A percentile compares a stretch with the other conserved stretches of the same genome.
These are phyloP conservation scores for Andrographis paniculata DNA, from an alignment of 305 asterid genomes.

Conservation along the genomic window DNA sequence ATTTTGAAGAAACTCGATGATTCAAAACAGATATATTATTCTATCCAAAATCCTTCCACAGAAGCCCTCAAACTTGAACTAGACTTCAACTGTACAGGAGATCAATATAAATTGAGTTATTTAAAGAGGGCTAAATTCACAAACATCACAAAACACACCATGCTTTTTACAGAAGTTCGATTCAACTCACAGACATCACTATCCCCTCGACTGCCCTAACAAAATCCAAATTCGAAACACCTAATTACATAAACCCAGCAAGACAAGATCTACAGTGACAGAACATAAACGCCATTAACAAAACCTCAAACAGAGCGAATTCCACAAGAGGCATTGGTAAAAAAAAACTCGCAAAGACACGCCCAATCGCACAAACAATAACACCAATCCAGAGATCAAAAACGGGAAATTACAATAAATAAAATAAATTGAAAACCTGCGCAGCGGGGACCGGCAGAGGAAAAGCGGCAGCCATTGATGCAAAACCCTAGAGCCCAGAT, in stretches of 20 bases:
- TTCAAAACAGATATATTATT: no score
- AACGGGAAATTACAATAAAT: conserved; percentile 6
- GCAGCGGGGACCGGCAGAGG: conserved; percentile 88
- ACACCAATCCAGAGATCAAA: background rate
- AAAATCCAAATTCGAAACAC: background rate
- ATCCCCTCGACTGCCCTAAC: conserved; percentile 1
- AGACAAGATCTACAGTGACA: background rate
- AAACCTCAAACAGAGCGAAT: no score
- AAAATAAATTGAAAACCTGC: conserved; percentile 37
- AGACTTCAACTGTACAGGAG: background rate
- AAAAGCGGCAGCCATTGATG: conserved; percentile 66
- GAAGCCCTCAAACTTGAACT: background rate
- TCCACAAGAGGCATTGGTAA: no score
- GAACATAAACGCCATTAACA: no score
- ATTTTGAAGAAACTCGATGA: no score
- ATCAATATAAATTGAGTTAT: no score
- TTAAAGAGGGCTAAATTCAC: background rate
- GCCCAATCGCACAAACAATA: conserved; percentile 1
- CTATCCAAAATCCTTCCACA: no score
- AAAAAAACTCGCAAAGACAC: background rate
- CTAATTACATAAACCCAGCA: conserved; percentile 1
- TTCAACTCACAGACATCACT: conserved; percentile 10
- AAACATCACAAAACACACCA: background rate
- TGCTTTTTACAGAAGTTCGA: conserved; percentile 1
- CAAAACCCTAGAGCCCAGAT: conserved; percentile 30